Conservation (phyloP, 257 asterid genomes). For the Solanum appendiculatum region DNA sequence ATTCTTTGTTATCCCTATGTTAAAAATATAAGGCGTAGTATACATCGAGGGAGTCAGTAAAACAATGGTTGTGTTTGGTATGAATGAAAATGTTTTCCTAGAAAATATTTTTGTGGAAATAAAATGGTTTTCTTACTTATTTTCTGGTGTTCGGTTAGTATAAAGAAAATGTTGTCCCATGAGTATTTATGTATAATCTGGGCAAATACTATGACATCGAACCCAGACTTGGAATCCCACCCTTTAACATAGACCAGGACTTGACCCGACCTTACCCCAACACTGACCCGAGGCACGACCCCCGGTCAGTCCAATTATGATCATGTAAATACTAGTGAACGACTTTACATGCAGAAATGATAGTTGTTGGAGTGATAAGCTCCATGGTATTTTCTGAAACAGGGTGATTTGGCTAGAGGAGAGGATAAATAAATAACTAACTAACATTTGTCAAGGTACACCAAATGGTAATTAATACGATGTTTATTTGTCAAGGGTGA, state of each 20-base stretch:
- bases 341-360: too few species aligned
- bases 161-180: neutral
- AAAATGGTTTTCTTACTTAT: neutral
- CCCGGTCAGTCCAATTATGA: too few species aligned
- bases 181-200: neutral
- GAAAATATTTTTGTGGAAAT: neutral
- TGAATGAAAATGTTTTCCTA: neutral
- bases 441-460: too few species aligned
- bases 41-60: neutral
- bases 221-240: neutral
- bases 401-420: neutral
- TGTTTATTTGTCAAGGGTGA: neutral
- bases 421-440: too few species aligned
- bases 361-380: too few species aligned
- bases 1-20: neutral
- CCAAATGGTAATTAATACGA: too few species aligned
- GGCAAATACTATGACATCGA: neutral
- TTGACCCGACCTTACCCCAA: neutral
- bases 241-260: neutral
- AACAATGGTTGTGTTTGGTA: neutral
- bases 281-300: neutral
- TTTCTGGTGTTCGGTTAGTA: neutral
- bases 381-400: too few species aligned
- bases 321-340: too few species aligned
- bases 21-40: neutral